These are phyloP conservation scores for Emericellopsis atlantica DNA, from an alignment of 2,329 filamentous ascomycete species.

Conservation along the genomic window DNA sequence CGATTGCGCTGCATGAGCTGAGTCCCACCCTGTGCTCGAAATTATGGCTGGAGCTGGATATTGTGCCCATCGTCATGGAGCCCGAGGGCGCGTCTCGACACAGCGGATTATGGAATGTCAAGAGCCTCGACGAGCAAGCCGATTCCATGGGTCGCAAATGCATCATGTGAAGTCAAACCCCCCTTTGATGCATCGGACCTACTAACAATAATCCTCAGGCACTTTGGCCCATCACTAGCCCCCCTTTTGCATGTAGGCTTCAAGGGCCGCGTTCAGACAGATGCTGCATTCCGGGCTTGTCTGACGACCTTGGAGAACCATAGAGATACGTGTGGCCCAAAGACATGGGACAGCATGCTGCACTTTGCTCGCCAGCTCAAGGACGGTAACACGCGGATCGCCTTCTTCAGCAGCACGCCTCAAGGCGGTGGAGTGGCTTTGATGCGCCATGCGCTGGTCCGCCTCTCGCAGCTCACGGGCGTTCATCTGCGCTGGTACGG, in stretches of 20 bases:
- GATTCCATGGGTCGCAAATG: slow-evolving; percentile 74
- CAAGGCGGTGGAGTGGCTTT: slow-evolving; percentile 74
- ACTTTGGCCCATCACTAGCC: slow-evolving; percentile 60
- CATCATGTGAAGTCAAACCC: slow-evolving; percentile 41
- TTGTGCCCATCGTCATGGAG: slow-evolving; percentile 56
- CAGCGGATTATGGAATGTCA: slow-evolving; percentile 32
- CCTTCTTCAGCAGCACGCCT: slow-evolving; percentile 70
- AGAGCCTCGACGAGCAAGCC: slow-evolving; percentile 66
- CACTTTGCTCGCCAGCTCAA: slow-evolving; percentile 52
- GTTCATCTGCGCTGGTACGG: slow-evolving; percentile 64
- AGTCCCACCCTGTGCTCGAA: slow-evolving; percentile 56
- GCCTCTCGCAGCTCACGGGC: slow-evolving; percentile 53
- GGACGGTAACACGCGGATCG: slow-evolving; percentile 51
- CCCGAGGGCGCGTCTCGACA: slow-evolving; percentile 22
- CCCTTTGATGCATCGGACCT: not conserved
- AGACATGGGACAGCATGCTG: slow-evolving; percentile 54
- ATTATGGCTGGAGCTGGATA: slow-evolving; percentile 66
- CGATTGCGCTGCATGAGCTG: slow-evolving; percentile 41
- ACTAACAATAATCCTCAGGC: slow-evolving; percentile 22
- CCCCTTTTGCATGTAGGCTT: slow-evolving; percentile 58
- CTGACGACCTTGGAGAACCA: slow-evolving; percentile 46
- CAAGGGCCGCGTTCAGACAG: slow-evolving; percentile 57
- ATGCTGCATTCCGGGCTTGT: slow-evolving; percentile 50
- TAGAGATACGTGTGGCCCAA: slow-evolving; percentile 41
- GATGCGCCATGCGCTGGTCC: slow-evolving; percentile 68